phyloP scores from a whole-genome alignment of 108 stramenopile species.

The Pseudonitzschia delicatissima region DNA sequence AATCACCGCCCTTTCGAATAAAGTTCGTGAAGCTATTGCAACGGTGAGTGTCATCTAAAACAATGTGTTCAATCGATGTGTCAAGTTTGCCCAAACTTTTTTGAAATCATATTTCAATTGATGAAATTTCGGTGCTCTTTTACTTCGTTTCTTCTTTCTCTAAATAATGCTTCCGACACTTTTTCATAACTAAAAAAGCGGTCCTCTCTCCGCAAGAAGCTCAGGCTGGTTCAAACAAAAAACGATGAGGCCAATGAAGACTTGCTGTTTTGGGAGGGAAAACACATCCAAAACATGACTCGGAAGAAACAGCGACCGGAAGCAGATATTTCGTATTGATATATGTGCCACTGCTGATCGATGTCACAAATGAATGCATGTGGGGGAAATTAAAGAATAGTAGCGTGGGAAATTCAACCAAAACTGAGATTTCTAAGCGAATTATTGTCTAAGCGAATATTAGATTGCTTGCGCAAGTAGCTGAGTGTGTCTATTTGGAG shows the following conservation, averaged over 20 bases:
- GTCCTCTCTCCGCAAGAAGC: slow-evolving; percentile 3
- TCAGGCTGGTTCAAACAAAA: not conserved
- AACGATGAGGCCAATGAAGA: slow-evolving; percentile 10
- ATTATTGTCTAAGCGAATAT: too few relatives aligned
- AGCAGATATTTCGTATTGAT: too few relatives aligned
- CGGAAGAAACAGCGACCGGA: too few relatives aligned
- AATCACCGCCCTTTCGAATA: not conserved
- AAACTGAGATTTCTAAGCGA: too few relatives aligned
- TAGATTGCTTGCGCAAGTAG: too few relatives aligned
- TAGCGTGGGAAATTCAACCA: too few relatives aligned
- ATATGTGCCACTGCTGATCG: too few relatives aligned
- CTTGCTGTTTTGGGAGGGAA: slow-evolving; percentile 8
- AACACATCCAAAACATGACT: slow-evolving; percentile 11
- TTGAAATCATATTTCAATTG: not conserved
- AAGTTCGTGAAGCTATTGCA: not conserved
- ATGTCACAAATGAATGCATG: too few relatives aligned
- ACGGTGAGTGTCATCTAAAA: slow-evolving; percentile 6
- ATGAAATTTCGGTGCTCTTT: not conserved
- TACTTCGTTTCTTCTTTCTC: not conserved
- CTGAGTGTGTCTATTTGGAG: too few relatives aligned
- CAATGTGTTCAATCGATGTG: too few relatives aligned
- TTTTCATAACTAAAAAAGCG: not conserved
- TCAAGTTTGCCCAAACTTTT: not conserved
- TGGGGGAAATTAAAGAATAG: too few relatives aligned
- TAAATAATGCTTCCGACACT: too few relatives aligned